Base-by-base conservation (phyloP, 176 grass and related monocot genomes). In the Microstegium vimineum region DNA sequence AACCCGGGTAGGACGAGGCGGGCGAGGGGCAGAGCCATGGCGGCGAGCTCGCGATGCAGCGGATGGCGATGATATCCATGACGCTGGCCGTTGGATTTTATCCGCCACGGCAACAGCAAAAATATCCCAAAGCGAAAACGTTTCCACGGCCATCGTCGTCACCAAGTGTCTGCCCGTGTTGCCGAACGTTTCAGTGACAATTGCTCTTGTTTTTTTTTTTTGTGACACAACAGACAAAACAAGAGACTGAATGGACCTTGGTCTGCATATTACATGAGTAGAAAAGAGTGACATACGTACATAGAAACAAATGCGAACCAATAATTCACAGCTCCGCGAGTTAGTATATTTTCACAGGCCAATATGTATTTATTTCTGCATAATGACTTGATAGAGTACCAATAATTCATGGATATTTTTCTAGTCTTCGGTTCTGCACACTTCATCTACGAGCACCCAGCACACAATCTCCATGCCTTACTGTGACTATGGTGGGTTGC, bases 21-120 rank as follows among this genome's bases (percentile, higher is more conserved):
- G 16, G 80, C 76, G 40, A 81, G 69, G 74, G 83, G 89, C 11
- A 88, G 82, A 40, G 91, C 89, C 94, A 91, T 97, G 43, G 80
- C 34, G 75, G 75, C 41, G 69, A 61, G 69, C 69, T 31, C 26
- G 83, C 61, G 56, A 66, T 25, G 81, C 57, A 41, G 77, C 75
- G 32, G 17, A 59, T 43, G 66, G 73, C 41, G 52, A 72, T 75
- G 67, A 45, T 70, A 80, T 52, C n/a, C n/a, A n/a, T 71, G 60
- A 12, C 38, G 35, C 18, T 38, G 34, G 45, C 71, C 30, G 71
- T 33, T 31, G 22, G 56, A 54, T 35, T 89, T 86, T 86, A 86
- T 92, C 69, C 37, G 61, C 65, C 36, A 47, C 78, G 42, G 56
- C 37, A 85, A n/a, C n/a, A n/a, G n/a, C n/a, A n/a, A n/a, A 23